Base-by-base conservation (phyloP, 495 filamentous ascomycete species). In the Xylaria venustula region DNA sequence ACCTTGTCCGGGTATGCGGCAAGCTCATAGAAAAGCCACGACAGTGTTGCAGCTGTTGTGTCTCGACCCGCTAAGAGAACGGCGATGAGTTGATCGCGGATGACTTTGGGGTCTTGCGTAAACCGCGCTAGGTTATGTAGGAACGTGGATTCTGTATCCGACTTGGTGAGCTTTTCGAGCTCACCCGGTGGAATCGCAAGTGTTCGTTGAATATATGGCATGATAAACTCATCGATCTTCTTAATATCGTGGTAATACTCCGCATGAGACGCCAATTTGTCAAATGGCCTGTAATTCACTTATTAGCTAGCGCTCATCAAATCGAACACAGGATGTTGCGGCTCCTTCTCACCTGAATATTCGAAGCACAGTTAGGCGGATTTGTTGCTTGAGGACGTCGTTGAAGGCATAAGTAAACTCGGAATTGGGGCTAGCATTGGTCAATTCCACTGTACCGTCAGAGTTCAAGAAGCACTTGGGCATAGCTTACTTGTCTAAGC, bases 31-130 rank as follows among this genome's bases (percentile, higher is more conserved):
- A 87, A 71, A 1, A 76, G 71, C 83, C 84, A 88, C 1, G 79
- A 77, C 0, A 86, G 66, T 0, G 84, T 79, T 14, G 73, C 75
- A 26, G 79, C 81, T 3, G 85, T 87, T 25, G 86, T 88, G 69
- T 89, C 86, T 63, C 85, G 76, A 0, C 86, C 85, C 1, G 86
- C 86, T 8, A 87, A 59, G 34, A 89, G 73, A 14, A 88, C 74
- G 44, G 80, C 77, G 54, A 87, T 69, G 36, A 86, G 70, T 65
- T 88, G 82, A 60, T 85, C 82, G 34, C 86, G 83, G 25, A 90
- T 73, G 0, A 82, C 72, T 36, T 72, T 67, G 7, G 75, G 69
- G 54, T 83, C 79, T 22, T 77, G 71, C 2, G 78, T 76, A 50
- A 73, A 72, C 6, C 73, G 68, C 6, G 71, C 73, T 14, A 85